phyloP scores from a whole-genome alignment of 2,329 filamentous ascomycete genomes.

The Coniochaeta hoffmannii region DNA sequence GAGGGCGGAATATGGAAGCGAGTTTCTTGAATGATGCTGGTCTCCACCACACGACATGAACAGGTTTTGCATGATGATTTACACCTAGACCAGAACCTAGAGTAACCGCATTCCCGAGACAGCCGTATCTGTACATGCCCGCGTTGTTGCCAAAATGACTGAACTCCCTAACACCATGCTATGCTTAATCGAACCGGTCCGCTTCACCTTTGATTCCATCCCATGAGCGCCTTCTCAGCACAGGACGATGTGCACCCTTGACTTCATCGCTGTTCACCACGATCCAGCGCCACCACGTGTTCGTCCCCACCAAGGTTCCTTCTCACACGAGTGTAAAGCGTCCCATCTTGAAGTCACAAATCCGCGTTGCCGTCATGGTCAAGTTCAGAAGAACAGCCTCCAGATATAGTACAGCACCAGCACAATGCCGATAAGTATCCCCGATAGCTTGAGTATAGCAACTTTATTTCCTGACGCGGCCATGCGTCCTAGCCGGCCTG shows the following conservation, averaged over 20 bases:
- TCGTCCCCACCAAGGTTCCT: no score
- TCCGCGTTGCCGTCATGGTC: no score
- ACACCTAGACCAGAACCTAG: slow-evolving; percentile 5
- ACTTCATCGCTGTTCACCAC: no score
- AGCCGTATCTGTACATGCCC: background rate
- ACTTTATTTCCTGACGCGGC: slow-evolving; percentile 85
- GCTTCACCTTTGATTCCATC: no score
- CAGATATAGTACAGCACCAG: slow-evolving; percentile 69
- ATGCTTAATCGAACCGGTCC: background rate
- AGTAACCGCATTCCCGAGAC: background rate
- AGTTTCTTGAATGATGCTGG: background rate
- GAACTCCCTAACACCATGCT: background rate
- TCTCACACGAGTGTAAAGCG: no score
- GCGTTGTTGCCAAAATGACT: background rate
- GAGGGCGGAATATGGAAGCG: background rate
- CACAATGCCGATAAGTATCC: slow-evolving; percentile 67
- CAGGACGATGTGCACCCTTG: no score
- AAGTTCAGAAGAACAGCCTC: slow-evolving; percentile 52
- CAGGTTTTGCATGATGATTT: background rate
- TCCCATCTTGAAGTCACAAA: no score
- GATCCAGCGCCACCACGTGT: no score
- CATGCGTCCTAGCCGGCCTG: slow-evolving; percentile 78
- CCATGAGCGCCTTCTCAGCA: no score
- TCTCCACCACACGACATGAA: background rate
- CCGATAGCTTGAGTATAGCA: slow-evolving; percentile 82